Conservation (phyloP, 257 asterid species). For the Nicotiana sylvestris region DNA sequence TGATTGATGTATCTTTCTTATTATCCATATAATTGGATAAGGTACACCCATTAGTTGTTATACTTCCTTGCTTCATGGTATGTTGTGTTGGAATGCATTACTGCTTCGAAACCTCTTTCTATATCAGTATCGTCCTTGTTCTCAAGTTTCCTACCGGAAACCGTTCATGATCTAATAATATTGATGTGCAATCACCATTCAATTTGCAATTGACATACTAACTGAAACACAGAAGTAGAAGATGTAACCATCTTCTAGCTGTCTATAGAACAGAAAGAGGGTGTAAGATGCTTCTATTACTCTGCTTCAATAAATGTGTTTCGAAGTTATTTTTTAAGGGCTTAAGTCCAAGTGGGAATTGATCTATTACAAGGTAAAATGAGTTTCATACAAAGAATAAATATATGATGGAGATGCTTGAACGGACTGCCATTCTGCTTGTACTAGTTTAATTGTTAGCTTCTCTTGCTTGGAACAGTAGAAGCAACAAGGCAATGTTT, state of each 20-base stretch:
- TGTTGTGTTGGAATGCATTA: not conserved
- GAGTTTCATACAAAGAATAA: not conserved
- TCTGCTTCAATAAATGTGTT: not conserved
- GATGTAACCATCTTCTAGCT: not conserved
- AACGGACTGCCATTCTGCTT: slow-evolving; percentile 50
- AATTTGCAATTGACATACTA: not conserved
- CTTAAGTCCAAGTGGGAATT: no score
- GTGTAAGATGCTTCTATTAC: not conserved
- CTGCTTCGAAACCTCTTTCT: not conserved
- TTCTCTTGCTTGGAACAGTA: slow-evolving; percentile 62
- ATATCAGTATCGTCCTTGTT: not conserved
- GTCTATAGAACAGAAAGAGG: not conserved
- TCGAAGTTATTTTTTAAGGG: not conserved
- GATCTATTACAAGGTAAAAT: not conserved
- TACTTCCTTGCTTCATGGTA: not conserved
- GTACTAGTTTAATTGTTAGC: slow-evolving; percentile 52
- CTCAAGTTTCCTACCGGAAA: not conserved
- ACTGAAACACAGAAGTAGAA: not conserved
- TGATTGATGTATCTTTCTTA: not conserved
- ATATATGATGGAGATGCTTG: slow-evolving; percentile 53
- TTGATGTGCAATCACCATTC: not conserved
- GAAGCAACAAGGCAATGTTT: slow-evolving; percentile 41
- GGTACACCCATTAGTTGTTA: not conserved
- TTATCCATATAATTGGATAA: not conserved
- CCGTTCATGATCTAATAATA: not conserved